A percentile compares a stretch with the other conserved stretches of the same genome.
phyloP scores from a whole-genome alignment of 768 basidiomycete species.

The Kwoniella sp. region DNA sequence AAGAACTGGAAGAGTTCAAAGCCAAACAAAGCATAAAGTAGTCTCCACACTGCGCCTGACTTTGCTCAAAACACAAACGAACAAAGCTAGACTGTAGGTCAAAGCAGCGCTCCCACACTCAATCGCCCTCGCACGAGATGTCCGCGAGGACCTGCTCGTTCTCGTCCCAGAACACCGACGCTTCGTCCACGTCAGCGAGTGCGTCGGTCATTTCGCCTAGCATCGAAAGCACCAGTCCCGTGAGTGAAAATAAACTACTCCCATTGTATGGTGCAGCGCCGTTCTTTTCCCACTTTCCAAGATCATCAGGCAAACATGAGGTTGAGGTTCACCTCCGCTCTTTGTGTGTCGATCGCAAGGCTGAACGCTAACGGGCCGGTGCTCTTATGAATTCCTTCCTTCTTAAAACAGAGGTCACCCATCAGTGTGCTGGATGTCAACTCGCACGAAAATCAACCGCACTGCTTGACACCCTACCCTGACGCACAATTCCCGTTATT shows the following conservation, averaged over 20 bases:
- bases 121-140: not conserved
- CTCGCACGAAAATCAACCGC: not conserved
- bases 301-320: too few species aligned
- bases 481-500: not conserved
- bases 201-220: not conserved
- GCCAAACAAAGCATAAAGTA: too few species aligned
- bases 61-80: too few species aligned
- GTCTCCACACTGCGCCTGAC: too few species aligned
- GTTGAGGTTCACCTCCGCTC: too few species aligned
- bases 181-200: not conserved
- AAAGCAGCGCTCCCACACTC: too few species aligned
- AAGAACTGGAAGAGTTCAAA: too few species aligned
- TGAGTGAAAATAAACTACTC: too few species aligned
- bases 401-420: slow-evolving; percentile 3
- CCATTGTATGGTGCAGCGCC: too few species aligned
- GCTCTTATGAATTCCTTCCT: not conserved
- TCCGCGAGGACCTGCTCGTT: slow-evolving; percentile 15
- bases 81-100: too few species aligned
- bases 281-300: not conserved
- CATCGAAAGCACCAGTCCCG: slow-evolving; percentile 3
- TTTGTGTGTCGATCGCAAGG: too few species aligned
- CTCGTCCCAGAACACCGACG: not conserved
- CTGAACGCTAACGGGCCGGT: too few species aligned
- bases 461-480: not conserved
- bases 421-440: not conserved